Percentiles rank a stretch among this genome's conserved stretches.
These are phyloP conservation scores for Paracorniculantispora psalliotae DNA, from an alignment of 2,329 filamentous ascomycete genomes.

Conservation along the genomic window DNA sequence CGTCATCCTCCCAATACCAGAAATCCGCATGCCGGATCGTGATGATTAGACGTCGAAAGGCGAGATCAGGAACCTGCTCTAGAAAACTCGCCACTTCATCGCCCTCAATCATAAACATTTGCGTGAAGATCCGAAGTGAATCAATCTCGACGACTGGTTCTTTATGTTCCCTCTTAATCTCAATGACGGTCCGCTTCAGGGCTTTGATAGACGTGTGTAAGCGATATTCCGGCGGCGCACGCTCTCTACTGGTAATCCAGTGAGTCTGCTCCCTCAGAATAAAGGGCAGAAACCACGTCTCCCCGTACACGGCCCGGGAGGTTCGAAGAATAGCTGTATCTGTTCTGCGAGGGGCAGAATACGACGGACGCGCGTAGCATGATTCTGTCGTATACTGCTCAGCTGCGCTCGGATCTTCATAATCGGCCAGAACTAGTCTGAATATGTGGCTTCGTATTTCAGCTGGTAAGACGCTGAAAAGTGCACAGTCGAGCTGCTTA, in stretches of 20 bases:
- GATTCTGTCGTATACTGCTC: conserved; percentile 25
- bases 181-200: not conserved
- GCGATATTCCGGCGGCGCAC: conserved; percentile 26
- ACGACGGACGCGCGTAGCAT: conserved; percentile 37
- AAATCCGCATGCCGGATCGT: conserved; percentile 47
- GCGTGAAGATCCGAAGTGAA: conserved; percentile 36
- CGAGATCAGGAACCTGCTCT: conserved; percentile 22
- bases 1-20: conserved; percentile 39
- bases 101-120: conserved; percentile 32
- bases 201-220: conserved; percentile 7
- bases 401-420: conserved; percentile 26
- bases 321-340: conserved; percentile 36
- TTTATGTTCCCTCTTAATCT: not conserved
- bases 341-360: conserved; percentile 31
- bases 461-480: conserved; percentile 39
- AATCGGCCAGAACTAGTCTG: conserved; percentile 32
- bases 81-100: conserved; percentile 23
- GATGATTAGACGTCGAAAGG: conserved; percentile 34
- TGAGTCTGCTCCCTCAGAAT: conserved; percentile 33
- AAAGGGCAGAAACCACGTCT: conserved; percentile 40
- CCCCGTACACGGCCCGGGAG: conserved; percentile 37
- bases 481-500: not conserved
- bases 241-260: conserved; percentile 29
- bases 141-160: conserved; percentile 25
- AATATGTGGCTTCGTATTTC: conserved; percentile 47